Evolutionary conservation across 2,329 filamentous ascomycete species (phyloP).

Genomic region (Coleophoma cylindrospora): DNA sequence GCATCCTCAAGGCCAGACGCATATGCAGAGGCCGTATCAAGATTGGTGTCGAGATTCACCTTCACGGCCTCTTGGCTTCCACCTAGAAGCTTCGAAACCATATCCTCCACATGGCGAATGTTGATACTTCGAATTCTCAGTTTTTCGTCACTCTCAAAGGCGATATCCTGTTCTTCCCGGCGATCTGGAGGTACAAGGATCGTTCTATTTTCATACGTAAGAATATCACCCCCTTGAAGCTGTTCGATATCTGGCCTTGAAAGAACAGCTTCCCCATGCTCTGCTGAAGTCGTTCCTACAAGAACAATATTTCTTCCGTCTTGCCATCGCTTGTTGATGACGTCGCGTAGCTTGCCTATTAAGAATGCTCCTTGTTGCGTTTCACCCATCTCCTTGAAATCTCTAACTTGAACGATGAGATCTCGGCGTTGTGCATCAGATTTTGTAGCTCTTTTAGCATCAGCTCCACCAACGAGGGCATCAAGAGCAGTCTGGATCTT

Average conservation of each 20-base stretch:
- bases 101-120: constrained; percentile 57
- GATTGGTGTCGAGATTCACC: constrained; percentile 20
- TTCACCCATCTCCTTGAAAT: constrained; percentile 73
- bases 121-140: constrained; percentile 51
- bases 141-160: constrained; percentile 42
- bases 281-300: constrained; percentile 68
- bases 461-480: constrained; percentile 45
- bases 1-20: constrained; percentile 39
- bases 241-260: constrained; percentile 32
- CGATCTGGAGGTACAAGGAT: constrained; percentile 48
- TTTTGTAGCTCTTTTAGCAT: constrained; percentile 23
- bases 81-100: constrained; percentile 38
- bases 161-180: constrained; percentile 28
- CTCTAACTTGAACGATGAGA: constrained; percentile 73
- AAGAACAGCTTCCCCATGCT: constrained; percentile 37
- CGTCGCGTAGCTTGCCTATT: constrained; percentile 62
- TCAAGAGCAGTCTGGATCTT: constrained; percentile 56
- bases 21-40: constrained; percentile 17
- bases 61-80: constrained; percentile 11
- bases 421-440: constrained; percentile 20
- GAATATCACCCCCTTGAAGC: constrained; percentile 35
- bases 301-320: constrained; percentile 70
- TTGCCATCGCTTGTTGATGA: constrained; percentile 67
- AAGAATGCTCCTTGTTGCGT: constrained; percentile 66
- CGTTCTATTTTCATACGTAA: constrained; percentile 43